Evolutionary conservation across 176 grass and related monocot species (phyloP).

Genomic region (Aegilops bicornis): DNA sequence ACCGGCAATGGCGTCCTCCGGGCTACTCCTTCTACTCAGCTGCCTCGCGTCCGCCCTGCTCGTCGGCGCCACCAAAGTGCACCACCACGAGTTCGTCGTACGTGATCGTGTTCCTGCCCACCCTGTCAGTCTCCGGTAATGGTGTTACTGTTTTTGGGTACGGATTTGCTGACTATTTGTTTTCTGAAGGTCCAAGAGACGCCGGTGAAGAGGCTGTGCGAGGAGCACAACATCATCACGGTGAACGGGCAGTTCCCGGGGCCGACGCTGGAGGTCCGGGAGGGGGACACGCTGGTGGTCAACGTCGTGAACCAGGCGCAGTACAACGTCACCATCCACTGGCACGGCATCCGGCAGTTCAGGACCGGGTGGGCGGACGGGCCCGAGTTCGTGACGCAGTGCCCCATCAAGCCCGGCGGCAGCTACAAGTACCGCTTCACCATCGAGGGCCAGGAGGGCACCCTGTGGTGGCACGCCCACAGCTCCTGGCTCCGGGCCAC

Average conservation of each 20-base stretch:
- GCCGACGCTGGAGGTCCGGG: slow-evolving; percentile 71
- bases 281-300: slow-evolving; percentile 78
- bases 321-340: slow-evolving; percentile 76
- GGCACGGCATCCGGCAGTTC: slow-evolving; percentile 72
- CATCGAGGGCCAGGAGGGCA: slow-evolving; percentile 67
- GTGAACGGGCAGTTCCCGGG: slow-evolving; percentile 85
- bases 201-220: slow-evolving; percentile 95
- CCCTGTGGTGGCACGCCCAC: slow-evolving; percentile 92
- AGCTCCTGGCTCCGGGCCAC: slow-evolving; percentile 86
- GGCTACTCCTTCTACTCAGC: slow-evolving; percentile 23
- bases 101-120: not conserved
- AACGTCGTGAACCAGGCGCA: slow-evolving; percentile 60
- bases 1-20: slow-evolving; percentile 30
- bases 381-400: slow-evolving; percentile 84
- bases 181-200: slow-evolving; percentile 64
- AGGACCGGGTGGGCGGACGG: slow-evolving; percentile 80
- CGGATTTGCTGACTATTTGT: not conserved
- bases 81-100: slow-evolving; percentile 80
- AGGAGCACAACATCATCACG: slow-evolving; percentile 62
- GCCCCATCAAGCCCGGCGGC: slow-evolving; percentile 66
- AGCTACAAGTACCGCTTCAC: slow-evolving; percentile 82
- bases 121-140: not conserved
- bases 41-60: slow-evolving; percentile 3
- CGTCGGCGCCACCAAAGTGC: slow-evolving; percentile 52
- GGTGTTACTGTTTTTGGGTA: not conserved